phyloP scores from a whole-genome alignment of 805 yeast genomes.

The Candida ortonii region DNA sequence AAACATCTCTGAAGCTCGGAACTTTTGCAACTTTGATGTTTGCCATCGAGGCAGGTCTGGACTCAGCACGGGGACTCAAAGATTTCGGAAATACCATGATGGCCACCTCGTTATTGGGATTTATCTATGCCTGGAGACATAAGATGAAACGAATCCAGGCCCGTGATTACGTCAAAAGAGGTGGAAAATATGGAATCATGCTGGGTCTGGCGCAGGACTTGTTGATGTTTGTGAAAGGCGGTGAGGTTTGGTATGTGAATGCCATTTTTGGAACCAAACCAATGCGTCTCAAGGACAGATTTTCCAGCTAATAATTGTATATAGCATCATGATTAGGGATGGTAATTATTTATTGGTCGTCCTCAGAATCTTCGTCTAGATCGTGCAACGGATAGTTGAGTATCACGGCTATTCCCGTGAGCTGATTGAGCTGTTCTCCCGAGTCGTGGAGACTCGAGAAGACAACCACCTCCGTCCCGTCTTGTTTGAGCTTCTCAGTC shows the following conservation, averaged over 20 bases:
- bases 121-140: constrained; percentile 45
- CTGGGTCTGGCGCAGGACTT: constrained; percentile 69
- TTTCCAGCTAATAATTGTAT: constrained; percentile 5
- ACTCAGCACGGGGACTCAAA: constrained; percentile 43
- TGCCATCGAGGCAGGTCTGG: constrained; percentile 61
- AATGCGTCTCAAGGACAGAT: constrained; percentile 22
- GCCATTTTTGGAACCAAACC: constrained; percentile 29
- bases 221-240: constrained; percentile 55
- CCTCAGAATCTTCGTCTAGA: constrained; percentile 55
- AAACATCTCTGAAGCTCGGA: constrained; percentile 41
- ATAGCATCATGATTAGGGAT: no score
- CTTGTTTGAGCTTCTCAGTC: constrained; percentile 61
- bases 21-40: constrained; percentile 49
- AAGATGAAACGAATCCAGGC: constrained; percentile 44
- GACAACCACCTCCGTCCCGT: constrained; percentile 75
- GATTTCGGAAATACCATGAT: constrained; percentile 64
- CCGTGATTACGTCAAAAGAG: constrained; percentile 43
- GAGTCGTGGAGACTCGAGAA: constrained; percentile 85
- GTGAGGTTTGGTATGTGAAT: constrained; percentile 61
- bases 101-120: constrained; percentile 53
- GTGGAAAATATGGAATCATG: constrained; percentile 54
- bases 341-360: constrained; percentile 3
- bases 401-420: constrained; percentile 89
- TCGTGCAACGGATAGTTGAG: constrained; percentile 81
- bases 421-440: constrained; percentile 83